Conservation (phyloP, 805 yeast genomes). For the Pichia paraexigua region DNA sequence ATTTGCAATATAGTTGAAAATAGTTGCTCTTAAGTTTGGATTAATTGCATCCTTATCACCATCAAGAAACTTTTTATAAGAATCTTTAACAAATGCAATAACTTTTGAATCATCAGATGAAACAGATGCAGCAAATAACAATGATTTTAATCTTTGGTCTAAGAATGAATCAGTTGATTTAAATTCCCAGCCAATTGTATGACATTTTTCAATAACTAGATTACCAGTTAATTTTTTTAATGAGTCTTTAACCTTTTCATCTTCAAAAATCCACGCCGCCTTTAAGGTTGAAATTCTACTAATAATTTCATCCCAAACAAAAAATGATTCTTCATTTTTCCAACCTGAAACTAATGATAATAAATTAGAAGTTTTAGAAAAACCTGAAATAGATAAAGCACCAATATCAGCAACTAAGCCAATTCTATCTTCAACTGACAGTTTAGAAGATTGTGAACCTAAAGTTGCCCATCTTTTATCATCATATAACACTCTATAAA, state of each 20-base stretch:
- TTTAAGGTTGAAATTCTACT: constrained; percentile 31
- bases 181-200: constrained; percentile 71
- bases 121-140: constrained; percentile 38
- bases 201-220: constrained; percentile 21
- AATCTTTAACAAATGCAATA: constrained; percentile 17
- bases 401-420: constrained; percentile 51
- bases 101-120: constrained; percentile 33
- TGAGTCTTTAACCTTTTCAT: constrained; percentile 24
- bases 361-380: constrained; percentile 35
- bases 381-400: constrained; percentile 43
- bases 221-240: constrained; percentile 29
- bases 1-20: constrained; percentile 37
- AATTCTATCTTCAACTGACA: constrained; percentile 44
- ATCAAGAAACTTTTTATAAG: constrained; percentile 23
- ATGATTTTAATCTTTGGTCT: constrained; percentile 32
- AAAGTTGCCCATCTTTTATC: constrained; percentile 31
- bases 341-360: constrained; percentile 37
- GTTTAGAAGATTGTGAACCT: constrained; percentile 30
- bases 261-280: constrained; percentile 33
- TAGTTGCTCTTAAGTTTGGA: constrained; percentile 39
- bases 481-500: constrained; percentile 46
- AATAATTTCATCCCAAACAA: constrained; percentile 52
- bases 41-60: constrained; percentile 30
- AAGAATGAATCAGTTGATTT: constrained; percentile 60
- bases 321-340: constrained; percentile 34